Base-by-base conservation (phyloP, 2,329 filamentous ascomycete species). In the Neopestalotiopsis sp. region DNA sequence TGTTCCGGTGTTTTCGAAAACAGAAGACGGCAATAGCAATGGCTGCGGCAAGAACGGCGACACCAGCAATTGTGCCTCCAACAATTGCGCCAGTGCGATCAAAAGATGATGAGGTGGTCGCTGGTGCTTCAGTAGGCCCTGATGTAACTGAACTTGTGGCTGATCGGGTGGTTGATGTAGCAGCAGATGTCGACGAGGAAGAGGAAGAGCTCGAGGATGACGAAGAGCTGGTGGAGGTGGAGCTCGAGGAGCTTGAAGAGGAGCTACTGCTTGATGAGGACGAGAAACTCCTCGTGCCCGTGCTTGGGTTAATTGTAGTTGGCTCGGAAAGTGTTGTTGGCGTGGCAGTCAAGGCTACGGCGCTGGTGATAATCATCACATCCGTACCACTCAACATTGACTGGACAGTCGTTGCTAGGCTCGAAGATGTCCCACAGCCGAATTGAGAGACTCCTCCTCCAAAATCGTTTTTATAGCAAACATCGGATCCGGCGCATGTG, bases 391-490 rank as follows among this genome's bases (percentile, higher is more conserved):
- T 78, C 5, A 85, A 85, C 1, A 82, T 82, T 32, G 81, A 80
- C 30, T 80, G 77, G 10, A 90, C 87, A 1, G 80, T 85, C 1
- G 85, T 85, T 2, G 81, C 87, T 69, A 87, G 71, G 34, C 79
- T 77, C 34, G 85, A 84, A 1, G 82, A 83, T 7, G 83, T 81
- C 20, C 87, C 88, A 71, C 88, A 90, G 1, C 88, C 88, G 66
- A 81, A 90, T 76, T 90, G 88, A 65, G 79, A 87, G 73, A 81
- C 87, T 2, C 87, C 88, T 13, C 86, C 87, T 0, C 84, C 85
- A 70, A 85, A 90, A 9, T 79, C 74, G 73, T 90, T 90, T 71
- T 77, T 82, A 77, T 87, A 90, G 74, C 88, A 90, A 17, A 88
- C 82, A 61, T 86, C 74, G 63, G 79, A 77, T 4, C 83, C 85